Conservation (phyloP, 495 filamentous ascomycete genomes). For the Aspergillus diversus region DNA sequence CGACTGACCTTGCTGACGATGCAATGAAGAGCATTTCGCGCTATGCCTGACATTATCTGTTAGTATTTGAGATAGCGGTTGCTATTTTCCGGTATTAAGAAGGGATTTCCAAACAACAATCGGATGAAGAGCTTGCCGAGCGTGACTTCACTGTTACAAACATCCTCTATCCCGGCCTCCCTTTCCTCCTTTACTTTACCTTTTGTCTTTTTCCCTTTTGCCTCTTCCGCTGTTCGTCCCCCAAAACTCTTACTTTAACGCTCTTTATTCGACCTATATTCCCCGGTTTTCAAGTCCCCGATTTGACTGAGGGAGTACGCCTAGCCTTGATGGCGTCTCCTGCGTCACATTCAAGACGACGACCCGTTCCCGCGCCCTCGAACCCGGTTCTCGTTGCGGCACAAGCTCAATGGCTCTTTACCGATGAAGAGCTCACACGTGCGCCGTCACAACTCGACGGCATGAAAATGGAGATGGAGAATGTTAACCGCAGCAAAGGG, state of each 20-base stretch:
- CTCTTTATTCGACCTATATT: background rate
- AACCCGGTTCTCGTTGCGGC: slow-evolving; percentile 55
- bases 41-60: slow-evolving; percentile 28
- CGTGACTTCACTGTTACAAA: background rate
- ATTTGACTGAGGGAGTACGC: background rate
- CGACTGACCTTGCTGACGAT: slow-evolving; percentile 25
- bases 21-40: slow-evolving; percentile 30
- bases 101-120: background rate
- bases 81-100: background rate
- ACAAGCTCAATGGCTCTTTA: slow-evolving; percentile 87
- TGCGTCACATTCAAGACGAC: slow-evolving; percentile 33
- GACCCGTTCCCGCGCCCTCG: slow-evolving; percentile 52
- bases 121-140: background rate
- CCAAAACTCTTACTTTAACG: background rate
- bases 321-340: slow-evolving; percentile 37
- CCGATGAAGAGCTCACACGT: slow-evolving; percentile 75
- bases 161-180: background rate
- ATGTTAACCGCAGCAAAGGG: slow-evolving; percentile 79
- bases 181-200: background rate
- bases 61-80: slow-evolving; percentile 17
- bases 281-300: background rate
- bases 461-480: slow-evolving; percentile 72
- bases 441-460: slow-evolving; percentile 87
- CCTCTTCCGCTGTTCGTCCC: background rate
- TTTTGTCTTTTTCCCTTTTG: background rate